Conservation (phyloP, 2,329 filamentous ascomycete species). For the Torrubiellomyces zombiae region DNA sequence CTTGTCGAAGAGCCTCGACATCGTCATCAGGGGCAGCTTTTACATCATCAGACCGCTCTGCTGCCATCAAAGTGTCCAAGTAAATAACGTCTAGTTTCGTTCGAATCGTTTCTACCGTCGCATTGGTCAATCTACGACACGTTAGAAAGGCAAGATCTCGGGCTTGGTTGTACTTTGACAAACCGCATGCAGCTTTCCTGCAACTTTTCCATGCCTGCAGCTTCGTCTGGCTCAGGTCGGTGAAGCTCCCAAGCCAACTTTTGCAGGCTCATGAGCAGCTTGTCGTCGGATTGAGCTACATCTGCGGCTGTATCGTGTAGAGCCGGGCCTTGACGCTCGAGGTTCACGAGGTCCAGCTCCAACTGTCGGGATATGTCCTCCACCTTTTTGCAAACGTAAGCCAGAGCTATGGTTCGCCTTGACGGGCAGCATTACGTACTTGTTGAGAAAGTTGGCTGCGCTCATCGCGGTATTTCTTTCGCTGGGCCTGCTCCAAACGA, state of each 20-base stretch:
- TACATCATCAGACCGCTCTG: conserved; percentile 12
- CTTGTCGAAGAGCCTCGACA: conserved; percentile 37
- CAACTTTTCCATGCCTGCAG: conserved; percentile 36
- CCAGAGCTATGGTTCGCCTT: no score
- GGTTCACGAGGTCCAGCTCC: conserved; percentile 27
- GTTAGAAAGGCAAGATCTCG: neutral
- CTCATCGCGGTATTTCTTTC: conserved; percentile 17
- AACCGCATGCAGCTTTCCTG: conserved; percentile 40
- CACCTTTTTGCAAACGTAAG: no score
- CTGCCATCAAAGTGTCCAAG: conserved; percentile 24
- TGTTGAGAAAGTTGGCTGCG: conserved; percentile 23
- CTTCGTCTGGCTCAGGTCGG: conserved; percentile 31
- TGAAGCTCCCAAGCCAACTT: conserved; percentile 48
- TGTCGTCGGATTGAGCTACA: conserved; percentile 45
- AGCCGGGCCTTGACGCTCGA: conserved; percentile 32
- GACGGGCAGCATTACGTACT: conserved; percentile 19
- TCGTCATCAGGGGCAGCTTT: conserved; percentile 19
- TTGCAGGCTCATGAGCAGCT: conserved; percentile 45
- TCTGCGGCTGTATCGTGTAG: conserved; percentile 32
- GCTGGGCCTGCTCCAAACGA: conserved; percentile 12
- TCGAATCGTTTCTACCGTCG: conserved; percentile 36
- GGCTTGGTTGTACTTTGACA: conserved; percentile 1
- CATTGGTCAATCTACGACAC: conserved; percentile 33
- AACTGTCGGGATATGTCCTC: conserved; percentile 30
- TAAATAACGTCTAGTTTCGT: conserved; percentile 39